These are phyloP conservation scores for Penicillium crustosum DNA, from an alignment of 2,329 filamentous ascomycete genomes.

Conservation along the genomic window DNA sequence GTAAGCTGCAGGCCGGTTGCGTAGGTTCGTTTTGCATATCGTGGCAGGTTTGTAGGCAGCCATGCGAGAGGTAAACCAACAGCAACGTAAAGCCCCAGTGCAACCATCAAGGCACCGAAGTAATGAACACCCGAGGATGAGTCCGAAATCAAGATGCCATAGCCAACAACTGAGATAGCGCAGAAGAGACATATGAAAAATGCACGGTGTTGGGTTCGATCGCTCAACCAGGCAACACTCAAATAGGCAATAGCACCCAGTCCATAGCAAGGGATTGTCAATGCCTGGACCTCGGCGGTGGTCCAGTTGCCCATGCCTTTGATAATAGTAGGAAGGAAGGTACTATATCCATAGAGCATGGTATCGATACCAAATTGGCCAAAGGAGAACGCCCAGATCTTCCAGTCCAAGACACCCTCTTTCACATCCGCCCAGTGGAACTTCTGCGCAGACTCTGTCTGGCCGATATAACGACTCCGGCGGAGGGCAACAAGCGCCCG, in stretches of 20 bases:
- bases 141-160: constrained; percentile 65
- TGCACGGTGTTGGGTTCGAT: constrained; percentile 65
- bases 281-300: constrained; percentile 66
- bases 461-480: constrained; percentile 52
- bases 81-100: constrained; percentile 66
- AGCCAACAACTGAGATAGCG: constrained; percentile 64
- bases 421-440: constrained; percentile 64
- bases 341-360: constrained; percentile 76
- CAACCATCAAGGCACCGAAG: constrained; percentile 74
- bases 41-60: constrained; percentile 66
- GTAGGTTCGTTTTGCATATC: constrained; percentile 74
- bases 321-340: constrained; percentile 78
- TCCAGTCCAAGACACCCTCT: constrained; percentile 71
- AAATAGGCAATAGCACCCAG: constrained; percentile 71
- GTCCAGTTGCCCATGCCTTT: constrained; percentile 64
- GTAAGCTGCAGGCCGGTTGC: constrained; percentile 70
- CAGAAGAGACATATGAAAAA: constrained; percentile 65
- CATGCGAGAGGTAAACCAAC: constrained; percentile 58
- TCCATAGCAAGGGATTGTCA: constrained; percentile 77
- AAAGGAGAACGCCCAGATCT: constrained; percentile 67
- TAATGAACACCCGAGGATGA: constrained; percentile 65
- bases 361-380: constrained; percentile 73
- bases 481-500: constrained; percentile 56
- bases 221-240: constrained; percentile 63
- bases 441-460: constrained; percentile 51